These are phyloP conservation scores for Candida methanosorbosa DNA, from an alignment of 805 yeast species.

Conservation along the genomic window DNA sequence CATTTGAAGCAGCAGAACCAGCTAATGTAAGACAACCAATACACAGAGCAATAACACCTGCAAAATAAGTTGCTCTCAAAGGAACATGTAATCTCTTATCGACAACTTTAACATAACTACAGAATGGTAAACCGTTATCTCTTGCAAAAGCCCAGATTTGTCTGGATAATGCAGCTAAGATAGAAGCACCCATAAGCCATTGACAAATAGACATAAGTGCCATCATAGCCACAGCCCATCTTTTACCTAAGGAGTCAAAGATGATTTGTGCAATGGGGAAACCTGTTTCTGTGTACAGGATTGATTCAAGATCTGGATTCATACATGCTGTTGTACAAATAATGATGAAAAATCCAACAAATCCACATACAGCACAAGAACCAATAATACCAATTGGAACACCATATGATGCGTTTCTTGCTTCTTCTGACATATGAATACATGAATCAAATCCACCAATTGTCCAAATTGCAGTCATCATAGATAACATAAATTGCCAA, in stretches of 20 bases:
- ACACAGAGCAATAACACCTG: constrained; percentile 37
- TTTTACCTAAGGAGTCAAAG: constrained; percentile 33
- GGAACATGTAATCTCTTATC: constrained; percentile 31
- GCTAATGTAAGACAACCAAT: constrained; percentile 53
- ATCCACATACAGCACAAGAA: constrained; percentile 29
- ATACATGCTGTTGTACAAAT: constrained; percentile 24
- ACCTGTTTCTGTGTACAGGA: constrained; percentile 25
- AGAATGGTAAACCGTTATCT: constrained; percentile 37
- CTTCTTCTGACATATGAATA: constrained; percentile 39
- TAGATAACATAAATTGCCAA: constrained; percentile 38
- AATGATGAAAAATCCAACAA: constrained; percentile 32
- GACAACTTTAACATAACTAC: constrained; percentile 29
- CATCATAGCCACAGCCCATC: constrained; percentile 39
- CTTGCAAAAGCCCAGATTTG: constrained; percentile 42
- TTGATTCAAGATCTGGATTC: constrained; percentile 20
- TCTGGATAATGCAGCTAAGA: constrained; percentile 32
- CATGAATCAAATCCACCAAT: constrained; percentile 40
- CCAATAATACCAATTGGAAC: constrained; percentile 36
- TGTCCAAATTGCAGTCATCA: constrained; percentile 68
- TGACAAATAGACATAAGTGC: constrained; percentile 34
- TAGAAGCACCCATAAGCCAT: constrained; percentile 34
- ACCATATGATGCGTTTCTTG: constrained; percentile 27
- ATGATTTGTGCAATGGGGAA: constrained; percentile 37
- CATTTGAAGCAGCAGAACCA: constrained; percentile 52
- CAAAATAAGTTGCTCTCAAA: constrained; percentile 45